These are phyloP conservation scores for Thermoascus crustaceus DNA, from an alignment of 2,329 filamentous ascomycete species.

Conservation along the genomic window DNA sequence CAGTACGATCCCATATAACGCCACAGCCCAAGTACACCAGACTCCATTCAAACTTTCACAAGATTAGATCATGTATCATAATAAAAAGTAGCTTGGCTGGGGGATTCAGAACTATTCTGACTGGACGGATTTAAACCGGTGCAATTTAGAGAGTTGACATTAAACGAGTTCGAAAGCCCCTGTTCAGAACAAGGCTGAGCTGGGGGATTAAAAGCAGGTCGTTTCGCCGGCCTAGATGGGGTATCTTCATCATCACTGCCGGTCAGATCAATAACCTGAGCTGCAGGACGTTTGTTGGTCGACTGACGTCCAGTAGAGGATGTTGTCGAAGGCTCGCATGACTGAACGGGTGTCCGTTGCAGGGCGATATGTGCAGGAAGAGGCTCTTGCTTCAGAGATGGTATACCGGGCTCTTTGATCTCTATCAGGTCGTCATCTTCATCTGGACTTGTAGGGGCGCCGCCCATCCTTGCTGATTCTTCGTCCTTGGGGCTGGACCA, in stretches of 20 bases:
- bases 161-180: conserved; percentile 16
- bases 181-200: conserved; percentile 15
- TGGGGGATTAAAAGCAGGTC: conserved; percentile 18
- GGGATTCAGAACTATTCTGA: conserved; percentile 11
- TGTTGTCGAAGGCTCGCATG: conserved; percentile 31
- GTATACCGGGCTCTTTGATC: conserved; percentile 32
- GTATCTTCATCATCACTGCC: conserved; percentile 45
- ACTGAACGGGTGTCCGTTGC: conserved; percentile 27
- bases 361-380: conserved; percentile 16
- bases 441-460: conserved; percentile 31
- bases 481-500: conserved; percentile 54
- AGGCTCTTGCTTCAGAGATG: conserved; percentile 31
- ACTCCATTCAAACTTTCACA: too few relatives aligned
- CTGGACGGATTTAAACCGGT: conserved; percentile 12
- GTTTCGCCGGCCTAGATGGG: conserved; percentile 28
- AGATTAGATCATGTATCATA: too few relatives aligned
- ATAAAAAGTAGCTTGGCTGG: too few relatives aligned
- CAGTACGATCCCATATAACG: too few relatives aligned
- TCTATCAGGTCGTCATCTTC: conserved; percentile 46
- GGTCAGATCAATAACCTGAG: conserved; percentile 48
- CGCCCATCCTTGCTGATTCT: conserved; percentile 31
- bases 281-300: conserved; percentile 39
- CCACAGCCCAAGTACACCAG: too few relatives aligned
- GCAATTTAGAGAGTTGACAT: conserved; percentile 14
- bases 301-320: conserved; percentile 28